phyloP scores from a whole-genome alignment of 2,329 filamentous ascomycete species.

The Trichoderma afroharzianum region DNA sequence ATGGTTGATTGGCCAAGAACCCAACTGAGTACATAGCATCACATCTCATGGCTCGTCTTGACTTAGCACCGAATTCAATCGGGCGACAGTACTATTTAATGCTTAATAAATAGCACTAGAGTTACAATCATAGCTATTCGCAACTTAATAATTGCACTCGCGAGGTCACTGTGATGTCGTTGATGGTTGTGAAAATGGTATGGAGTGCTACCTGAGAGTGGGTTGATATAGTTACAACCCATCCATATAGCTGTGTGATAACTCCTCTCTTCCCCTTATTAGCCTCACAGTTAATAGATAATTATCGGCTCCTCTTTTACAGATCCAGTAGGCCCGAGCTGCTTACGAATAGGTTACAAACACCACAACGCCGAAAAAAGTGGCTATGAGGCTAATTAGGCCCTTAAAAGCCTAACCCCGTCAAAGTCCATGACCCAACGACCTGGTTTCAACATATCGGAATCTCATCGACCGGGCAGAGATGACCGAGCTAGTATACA shows the following conservation, averaged over 20 bases:
- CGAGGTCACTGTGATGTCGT: too few relatives aligned
- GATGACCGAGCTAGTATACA: too few relatives aligned
- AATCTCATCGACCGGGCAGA: neutral
- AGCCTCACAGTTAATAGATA: neutral
- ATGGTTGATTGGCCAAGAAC: neutral
- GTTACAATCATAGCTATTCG: too few relatives aligned
- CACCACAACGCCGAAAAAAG: neutral
- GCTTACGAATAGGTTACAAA: neutral
- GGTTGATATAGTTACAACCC: too few relatives aligned
- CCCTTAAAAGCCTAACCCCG: neutral
- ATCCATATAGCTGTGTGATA: too few relatives aligned
- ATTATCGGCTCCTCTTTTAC: neutral
- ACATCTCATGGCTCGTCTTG: neutral
- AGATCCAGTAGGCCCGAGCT: neutral
- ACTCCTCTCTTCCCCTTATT: neutral
- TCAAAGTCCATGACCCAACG: neutral
- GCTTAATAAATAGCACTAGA: neutral
- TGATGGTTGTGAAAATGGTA: too few relatives aligned
- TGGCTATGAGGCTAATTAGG: neutral
- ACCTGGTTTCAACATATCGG: neutral
- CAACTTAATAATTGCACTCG: too few relatives aligned
- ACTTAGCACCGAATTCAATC: rapidly evolving
- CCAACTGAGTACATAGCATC: neutral
- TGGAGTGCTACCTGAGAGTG: too few relatives aligned
- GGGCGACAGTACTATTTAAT: neutral